phyloP scores from a whole-genome alignment of 1,139 yeast species.

The Kodamaea fungicola region DNA sequence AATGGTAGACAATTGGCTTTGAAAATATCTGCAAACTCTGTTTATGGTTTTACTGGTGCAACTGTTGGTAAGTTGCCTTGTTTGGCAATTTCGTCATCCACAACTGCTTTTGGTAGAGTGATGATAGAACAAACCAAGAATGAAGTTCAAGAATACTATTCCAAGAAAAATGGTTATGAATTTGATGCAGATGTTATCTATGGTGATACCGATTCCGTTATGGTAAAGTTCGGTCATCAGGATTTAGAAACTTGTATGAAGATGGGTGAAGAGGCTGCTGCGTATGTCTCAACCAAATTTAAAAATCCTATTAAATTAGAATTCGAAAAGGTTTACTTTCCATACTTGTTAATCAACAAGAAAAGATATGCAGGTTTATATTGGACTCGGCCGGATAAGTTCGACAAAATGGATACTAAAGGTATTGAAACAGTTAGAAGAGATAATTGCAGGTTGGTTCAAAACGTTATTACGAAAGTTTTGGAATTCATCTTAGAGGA shows the following conservation, averaged over 20 bases:
- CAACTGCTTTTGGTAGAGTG: constrained; percentile 91
- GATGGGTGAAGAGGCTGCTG: constrained; percentile 93
- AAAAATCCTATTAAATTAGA: constrained; percentile 88
- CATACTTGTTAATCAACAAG: constrained; percentile 88
- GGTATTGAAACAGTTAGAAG: constrained; percentile 98
- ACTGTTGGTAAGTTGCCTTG: constrained; percentile 97
- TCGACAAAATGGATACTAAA: constrained; percentile 96
- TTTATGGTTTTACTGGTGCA: constrained; percentile 98
- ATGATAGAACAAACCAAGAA: constrained; percentile 93
- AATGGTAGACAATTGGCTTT: constrained; percentile 97
- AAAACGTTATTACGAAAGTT: constrained; percentile 89
- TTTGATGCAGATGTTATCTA: constrained; percentile 89
- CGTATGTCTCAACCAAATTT: constrained; percentile 73
- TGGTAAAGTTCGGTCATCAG: constrained; percentile 93
- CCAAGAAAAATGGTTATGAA: constrained; percentile 73
- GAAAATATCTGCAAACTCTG: constrained; percentile 96
- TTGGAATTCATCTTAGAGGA: constrained; percentile 82
- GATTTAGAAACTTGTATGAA: constrained; percentile 85
- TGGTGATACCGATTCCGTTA: constrained; percentile 99
- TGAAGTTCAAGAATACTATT: constrained; percentile 78
- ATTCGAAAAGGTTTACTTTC: constrained; percentile 95
- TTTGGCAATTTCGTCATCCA: constrained; percentile 91
- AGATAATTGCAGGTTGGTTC: constrained; percentile 94
- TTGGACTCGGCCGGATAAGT: constrained; percentile 89
- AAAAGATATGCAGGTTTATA: constrained; percentile 96